A percentile compares a stretch with the other conserved stretches of the same genome.
Evolutionary conservation across 2,329 filamentous ascomycete species (phyloP).

Genomic region (Xylaria digitata): DNA sequence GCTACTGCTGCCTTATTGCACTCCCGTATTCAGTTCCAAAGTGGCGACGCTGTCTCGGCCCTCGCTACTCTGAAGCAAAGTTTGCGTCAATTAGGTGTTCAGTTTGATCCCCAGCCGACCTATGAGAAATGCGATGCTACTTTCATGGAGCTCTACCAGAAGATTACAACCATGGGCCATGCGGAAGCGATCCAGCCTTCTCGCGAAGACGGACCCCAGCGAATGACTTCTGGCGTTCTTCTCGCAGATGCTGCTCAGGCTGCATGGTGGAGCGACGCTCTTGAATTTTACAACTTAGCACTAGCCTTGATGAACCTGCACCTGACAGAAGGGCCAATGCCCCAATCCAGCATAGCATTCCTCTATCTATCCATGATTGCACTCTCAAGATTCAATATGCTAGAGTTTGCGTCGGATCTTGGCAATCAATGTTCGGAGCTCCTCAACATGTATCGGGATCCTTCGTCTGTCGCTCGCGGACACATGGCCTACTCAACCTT

Average conservation of each 20-base stretch:
- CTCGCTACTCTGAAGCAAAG: constrained; percentile 78
- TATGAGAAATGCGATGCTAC: constrained; percentile 82
- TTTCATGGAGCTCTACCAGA: constrained; percentile 72
- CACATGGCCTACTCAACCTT: constrained; percentile 77
- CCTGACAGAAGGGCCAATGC: constrained; percentile 71
- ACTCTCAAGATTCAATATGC: constrained; percentile 76
- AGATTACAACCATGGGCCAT: constrained; percentile 68
- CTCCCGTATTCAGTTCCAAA: constrained; percentile 80
- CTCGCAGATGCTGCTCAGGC: constrained; percentile 76
- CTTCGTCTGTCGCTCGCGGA: constrained; percentile 74
- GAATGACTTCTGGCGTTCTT: constrained; percentile 75
- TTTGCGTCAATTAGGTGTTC: constrained; percentile 74
- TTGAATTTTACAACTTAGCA: constrained; percentile 78
- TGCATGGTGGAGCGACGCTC: constrained; percentile 77
- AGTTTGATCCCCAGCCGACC: constrained; percentile 72
- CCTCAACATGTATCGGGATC: constrained; percentile 70
- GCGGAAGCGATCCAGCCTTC: constrained; percentile 58
- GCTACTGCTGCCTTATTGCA: constrained; percentile 86
- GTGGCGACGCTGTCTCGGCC: constrained; percentile 76
- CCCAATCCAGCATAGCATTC: constrained; percentile 76
- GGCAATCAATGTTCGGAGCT: constrained; percentile 72
- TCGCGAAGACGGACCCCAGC: constrained; percentile 60
- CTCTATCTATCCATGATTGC: constrained; percentile 75
- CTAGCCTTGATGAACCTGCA: constrained; percentile 75
- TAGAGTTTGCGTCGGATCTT: constrained; percentile 73